phyloP scores from a whole-genome alignment of 495 filamentous ascomycete genomes.

The Neurospora sp. region DNA sequence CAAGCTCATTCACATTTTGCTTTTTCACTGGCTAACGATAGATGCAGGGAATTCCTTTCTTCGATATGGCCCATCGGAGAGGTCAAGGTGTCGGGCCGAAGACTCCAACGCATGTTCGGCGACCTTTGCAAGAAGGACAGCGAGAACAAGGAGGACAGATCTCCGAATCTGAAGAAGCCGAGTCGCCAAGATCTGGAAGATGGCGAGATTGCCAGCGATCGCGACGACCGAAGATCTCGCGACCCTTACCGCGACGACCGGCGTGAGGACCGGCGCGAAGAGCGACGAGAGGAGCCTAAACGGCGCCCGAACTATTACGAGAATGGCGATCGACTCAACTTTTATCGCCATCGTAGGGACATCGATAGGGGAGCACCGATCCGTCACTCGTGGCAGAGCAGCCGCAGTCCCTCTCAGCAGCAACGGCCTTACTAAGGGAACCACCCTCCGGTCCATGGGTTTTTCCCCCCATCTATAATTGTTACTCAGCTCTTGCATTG shows the following conservation, averaged over 20 bases:
- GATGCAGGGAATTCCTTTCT: conserved; percentile 26
- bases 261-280: conserved; percentile 17
- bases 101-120: conserved; percentile 38
- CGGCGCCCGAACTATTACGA: conserved; percentile 23
- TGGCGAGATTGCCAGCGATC: conserved; percentile 26
- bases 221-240: conserved; percentile 25
- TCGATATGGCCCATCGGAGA: conserved; percentile 32
- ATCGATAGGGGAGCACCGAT: conserved; percentile 15
- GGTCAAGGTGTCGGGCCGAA: conserved; percentile 25
- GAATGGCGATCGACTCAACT: conserved; percentile 25
- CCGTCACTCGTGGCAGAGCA: conserved; percentile 21
- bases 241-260: conserved; percentile 27
- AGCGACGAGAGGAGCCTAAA: conserved; percentile 23
- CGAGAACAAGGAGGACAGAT: conserved; percentile 14
- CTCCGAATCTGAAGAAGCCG: conserved; percentile 6
- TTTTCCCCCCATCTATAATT: not conserved
- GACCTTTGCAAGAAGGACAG: conserved; percentile 27
- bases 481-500: conserved; percentile 21
- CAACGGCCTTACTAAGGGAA: conserved; percentile 18
- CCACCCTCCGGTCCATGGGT: not conserved
- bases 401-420: conserved; percentile 20
- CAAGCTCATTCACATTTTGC: not conserved
- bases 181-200: conserved; percentile 23
- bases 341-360: conserved; percentile 22
- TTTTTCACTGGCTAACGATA: conserved; percentile 7